Evolutionary conservation across 2,329 filamentous ascomycete genomes (phyloP).

Genomic region (Penicillium olsonii): DNA sequence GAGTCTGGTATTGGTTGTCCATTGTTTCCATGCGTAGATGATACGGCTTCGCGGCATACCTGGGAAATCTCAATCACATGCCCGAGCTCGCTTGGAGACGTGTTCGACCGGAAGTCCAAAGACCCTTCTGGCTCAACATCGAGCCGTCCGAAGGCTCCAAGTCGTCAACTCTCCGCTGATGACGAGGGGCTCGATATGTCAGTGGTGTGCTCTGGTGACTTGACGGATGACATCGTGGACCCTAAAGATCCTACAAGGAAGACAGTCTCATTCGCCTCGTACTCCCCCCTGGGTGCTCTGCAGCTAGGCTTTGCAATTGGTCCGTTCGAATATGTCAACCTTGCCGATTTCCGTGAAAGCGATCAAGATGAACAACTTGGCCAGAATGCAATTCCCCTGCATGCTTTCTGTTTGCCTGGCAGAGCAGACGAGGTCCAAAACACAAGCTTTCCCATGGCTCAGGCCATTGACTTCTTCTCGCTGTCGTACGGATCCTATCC

Average conservation of each 20-base stretch:
- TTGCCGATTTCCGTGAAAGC: conserved; percentile 84
- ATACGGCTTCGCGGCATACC: conserved; percentile 74
- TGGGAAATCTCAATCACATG: conserved; percentile 90
- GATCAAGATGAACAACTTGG: conserved; percentile 91
- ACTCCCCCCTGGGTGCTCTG: conserved; percentile 74
- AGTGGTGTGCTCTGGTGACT: conserved; percentile 85
- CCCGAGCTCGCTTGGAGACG: conserved; percentile 83
- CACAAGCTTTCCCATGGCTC: conserved; percentile 80
- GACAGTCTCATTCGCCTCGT: conserved; percentile 80
- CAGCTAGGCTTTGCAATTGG: conserved; percentile 94
- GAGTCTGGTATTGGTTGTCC: conserved; percentile 78
- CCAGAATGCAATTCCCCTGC: conserved; percentile 81
- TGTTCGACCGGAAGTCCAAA: conserved; percentile 44
- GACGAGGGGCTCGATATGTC: conserved; percentile 87
- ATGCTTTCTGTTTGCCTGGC: conserved; percentile 87
- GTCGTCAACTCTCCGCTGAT: conserved; percentile 62
- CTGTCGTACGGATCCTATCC: conserved; percentile 88
- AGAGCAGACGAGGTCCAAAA: conserved; percentile 80
- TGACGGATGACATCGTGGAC: conserved; percentile 80
- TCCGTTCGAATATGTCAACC: conserved; percentile 89
- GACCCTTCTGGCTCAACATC: conserved; percentile 23
- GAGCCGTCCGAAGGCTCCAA: conserved; percentile 27
- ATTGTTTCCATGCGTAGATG: conserved; percentile 92
- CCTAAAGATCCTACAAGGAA: conserved; percentile 78
- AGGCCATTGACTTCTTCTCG: conserved; percentile 86